These are phyloP conservation scores for Elaeis guineensis DNA, from an alignment of 176 grass and related monocot genomes.

Conservation along the genomic window DNA sequence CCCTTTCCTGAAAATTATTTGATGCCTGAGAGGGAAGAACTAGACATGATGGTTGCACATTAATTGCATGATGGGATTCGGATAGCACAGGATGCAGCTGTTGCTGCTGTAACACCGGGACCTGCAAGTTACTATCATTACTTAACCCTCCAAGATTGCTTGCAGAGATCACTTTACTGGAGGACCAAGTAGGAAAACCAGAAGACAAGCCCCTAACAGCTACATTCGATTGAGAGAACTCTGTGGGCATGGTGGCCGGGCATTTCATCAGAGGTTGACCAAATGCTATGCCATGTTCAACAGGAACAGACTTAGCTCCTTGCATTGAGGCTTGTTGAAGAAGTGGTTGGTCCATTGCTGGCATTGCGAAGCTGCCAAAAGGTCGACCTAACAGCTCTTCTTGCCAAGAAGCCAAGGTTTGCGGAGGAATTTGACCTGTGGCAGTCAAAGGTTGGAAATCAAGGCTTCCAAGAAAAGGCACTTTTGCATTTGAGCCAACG, in stretches of 20 bases:
- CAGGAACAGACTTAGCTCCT: conserved; percentile 38
- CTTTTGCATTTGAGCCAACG: conserved; percentile 60
- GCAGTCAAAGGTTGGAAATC: conserved; percentile 79
- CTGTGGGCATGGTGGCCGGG: conserved; percentile 35
- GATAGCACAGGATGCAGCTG: conserved; percentile 45
- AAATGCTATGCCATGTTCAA: conserved; percentile 87
- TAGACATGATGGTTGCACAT: conserved; percentile 84
- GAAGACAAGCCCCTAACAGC: conserved; percentile 42
- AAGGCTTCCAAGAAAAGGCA: conserved; percentile 52
- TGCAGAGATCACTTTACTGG: conserved; percentile 34
- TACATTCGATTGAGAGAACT: conserved; percentile 37
- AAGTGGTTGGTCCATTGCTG: conserved; percentile 53
- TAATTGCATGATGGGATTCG: conserved; percentile 42
- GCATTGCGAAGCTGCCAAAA: conserved; percentile 31
- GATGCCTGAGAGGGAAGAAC: conserved; percentile 61
- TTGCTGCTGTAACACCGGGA: conserved; percentile 48
- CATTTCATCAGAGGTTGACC: conserved; percentile 69
- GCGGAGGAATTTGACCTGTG: conserved; percentile 83
- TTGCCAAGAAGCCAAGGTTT: conserved; percentile 72
- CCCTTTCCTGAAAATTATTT: conserved; percentile 42
- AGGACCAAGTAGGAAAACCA: conserved; percentile 46
- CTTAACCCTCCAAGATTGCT: conserved; percentile 25
- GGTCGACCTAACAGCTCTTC: conserved; percentile 79
- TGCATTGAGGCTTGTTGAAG: conserved; percentile 37
- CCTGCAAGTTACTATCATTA: conserved; percentile 35